Conservation (phyloP, 192 early-diverging fungal species). For the Cetraspora pellucida region DNA sequence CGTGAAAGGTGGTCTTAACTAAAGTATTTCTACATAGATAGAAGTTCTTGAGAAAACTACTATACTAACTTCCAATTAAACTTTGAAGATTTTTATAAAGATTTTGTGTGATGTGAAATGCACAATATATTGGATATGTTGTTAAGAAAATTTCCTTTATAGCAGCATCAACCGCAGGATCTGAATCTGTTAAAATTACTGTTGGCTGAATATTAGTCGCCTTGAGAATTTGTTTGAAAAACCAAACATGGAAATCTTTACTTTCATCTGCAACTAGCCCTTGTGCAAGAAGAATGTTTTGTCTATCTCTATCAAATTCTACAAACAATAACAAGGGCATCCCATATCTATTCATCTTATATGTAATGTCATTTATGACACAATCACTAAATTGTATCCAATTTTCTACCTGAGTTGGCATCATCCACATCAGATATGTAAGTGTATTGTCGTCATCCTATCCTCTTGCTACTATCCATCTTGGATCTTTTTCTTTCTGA, state of each 20-base stretch:
- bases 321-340: not conserved
- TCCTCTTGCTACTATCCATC: not conserved
- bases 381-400: not conserved
- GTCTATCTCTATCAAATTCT: not conserved
- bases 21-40: not conserved
- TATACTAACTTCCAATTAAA: not conserved
- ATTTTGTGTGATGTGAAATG: constrained; percentile 1
- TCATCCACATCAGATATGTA: not conserved
- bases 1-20: too few species aligned
- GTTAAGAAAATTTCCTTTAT: not conserved
- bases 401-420: not conserved
- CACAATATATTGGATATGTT: not conserved
- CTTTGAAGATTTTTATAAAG: not conserved
- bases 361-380: not conserved
- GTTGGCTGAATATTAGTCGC: not conserved
- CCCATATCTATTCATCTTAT: not conserved
- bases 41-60: not conserved
- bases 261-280: not conserved
- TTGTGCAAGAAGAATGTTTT: not conserved
- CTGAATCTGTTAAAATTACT: not conserved
- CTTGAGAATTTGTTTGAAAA: not conserved
- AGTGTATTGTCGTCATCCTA: not conserved
- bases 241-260: not conserved
- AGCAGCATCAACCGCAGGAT: not conserved
- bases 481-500: not conserved